Evolutionary conservation across 2,329 filamentous ascomycete genomes (phyloP).

Genomic region (Tolypocladium cylindrosporum): DNA sequence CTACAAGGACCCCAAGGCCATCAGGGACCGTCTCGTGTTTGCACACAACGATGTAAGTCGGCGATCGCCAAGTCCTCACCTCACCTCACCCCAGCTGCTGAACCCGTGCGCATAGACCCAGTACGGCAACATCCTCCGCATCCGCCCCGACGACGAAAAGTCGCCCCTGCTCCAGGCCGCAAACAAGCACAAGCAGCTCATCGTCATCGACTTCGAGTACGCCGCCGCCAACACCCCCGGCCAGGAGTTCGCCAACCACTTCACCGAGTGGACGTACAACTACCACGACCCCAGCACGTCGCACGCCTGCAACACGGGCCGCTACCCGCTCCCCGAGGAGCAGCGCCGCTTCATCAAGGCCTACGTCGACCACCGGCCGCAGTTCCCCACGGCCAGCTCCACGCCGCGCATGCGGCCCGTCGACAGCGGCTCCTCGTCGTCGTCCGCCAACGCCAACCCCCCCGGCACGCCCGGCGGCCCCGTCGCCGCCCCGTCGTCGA

Average conservation of each 20-base stretch:
- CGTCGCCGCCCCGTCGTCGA: slow-evolving; percentile 27
- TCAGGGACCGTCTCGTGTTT: slow-evolving; percentile 75
- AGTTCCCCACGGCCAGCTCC: slow-evolving; percentile 44
- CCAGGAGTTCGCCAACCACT: slow-evolving; percentile 94
- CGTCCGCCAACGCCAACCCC: slow-evolving; percentile 6
- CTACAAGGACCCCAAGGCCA: slow-evolving; percentile 56
- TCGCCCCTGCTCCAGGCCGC: slow-evolving; percentile 81
- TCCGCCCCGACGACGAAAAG: slow-evolving; percentile 56
- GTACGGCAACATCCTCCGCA: slow-evolving; percentile 91
- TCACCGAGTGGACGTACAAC: slow-evolving; percentile 97
- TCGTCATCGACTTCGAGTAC: slow-evolving; percentile 98
- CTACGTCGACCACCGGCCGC: slow-evolving; percentile 74
- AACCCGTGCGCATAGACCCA: slow-evolving; percentile 56
- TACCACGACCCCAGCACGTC: slow-evolving; percentile 67
- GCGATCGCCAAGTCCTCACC: too few relatives aligned
- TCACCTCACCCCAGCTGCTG: neutral
- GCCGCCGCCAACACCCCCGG: slow-evolving; percentile 80
- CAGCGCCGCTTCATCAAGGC: slow-evolving; percentile 77
- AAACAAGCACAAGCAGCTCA: slow-evolving; percentile 90
- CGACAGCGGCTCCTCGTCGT: slow-evolving; percentile 25
- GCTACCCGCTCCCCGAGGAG: slow-evolving; percentile 71
- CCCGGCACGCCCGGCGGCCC: slow-evolving; percentile 21
- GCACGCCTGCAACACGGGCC: slow-evolving; percentile 55
- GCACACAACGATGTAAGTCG: slow-evolving; percentile 90
- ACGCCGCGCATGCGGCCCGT: slow-evolving; percentile 39